Conservation (phyloP, 805 yeast species). For the Metschnikowia borealis region DNA sequence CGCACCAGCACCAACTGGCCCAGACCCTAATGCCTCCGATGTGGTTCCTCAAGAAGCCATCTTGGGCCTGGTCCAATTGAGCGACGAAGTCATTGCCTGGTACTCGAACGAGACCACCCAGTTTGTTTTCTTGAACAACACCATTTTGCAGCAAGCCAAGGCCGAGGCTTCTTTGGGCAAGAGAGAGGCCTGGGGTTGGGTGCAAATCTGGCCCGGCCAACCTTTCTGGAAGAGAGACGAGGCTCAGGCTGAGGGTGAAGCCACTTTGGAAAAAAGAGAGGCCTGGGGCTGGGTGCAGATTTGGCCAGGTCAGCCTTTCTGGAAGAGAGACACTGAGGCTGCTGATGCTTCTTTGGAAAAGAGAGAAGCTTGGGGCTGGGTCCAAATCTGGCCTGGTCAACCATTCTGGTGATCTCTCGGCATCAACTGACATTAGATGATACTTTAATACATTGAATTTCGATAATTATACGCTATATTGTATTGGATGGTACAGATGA, state of each 20-base stretch:
- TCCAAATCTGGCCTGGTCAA: constrained; percentile 9
- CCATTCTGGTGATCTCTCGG: constrained; percentile 6
- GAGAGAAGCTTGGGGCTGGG: constrained; percentile 9
- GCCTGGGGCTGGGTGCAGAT: constrained; percentile 1
- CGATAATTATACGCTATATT: no score
- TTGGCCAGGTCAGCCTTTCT: constrained; percentile 7
- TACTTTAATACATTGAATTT: no score
- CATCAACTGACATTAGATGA: no score
- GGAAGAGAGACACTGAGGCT: constrained; percentile 14
- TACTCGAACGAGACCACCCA: constrained; percentile 10
- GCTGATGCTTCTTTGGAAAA: constrained; percentile 8
- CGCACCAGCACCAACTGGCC: background rate
- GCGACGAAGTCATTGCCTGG: constrained; percentile 12
- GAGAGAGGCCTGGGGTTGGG: constrained; percentile 18
- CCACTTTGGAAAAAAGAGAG: background rate
- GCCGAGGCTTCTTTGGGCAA: constrained; percentile 9
- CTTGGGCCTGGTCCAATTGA: constrained; percentile 11
- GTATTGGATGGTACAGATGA: no score
- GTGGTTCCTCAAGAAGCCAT: constrained; percentile 15
- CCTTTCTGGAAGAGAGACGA: constrained; percentile 14
- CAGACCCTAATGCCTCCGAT: background rate
- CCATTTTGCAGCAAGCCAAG: constrained; percentile 15
- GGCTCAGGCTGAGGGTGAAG: constrained; percentile 6
- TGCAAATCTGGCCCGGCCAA: constrained; percentile 11
- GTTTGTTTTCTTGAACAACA: constrained; percentile 16